A percentile compares a stretch with the other conserved stretches of the same genome.
phyloP scores from a whole-genome alignment of 345 rosid genomes.

The Anacardium occidentale region DNA sequence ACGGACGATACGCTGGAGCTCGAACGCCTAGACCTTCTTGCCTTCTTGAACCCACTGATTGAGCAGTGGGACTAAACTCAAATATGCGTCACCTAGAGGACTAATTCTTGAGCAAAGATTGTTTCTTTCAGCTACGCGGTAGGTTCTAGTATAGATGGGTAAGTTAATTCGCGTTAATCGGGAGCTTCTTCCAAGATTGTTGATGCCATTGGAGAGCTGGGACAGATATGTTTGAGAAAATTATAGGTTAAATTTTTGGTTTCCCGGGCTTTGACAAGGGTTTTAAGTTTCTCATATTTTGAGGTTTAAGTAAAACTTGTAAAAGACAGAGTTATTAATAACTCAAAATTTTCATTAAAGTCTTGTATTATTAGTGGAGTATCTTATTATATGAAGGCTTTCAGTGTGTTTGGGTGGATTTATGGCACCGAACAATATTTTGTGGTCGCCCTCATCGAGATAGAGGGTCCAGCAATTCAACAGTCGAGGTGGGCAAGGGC shows the following conservation, averaged over 20 bases:
- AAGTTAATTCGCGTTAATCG: constrained; percentile 13
- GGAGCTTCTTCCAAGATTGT: constrained; percentile 15
- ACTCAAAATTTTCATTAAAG: too few species aligned
- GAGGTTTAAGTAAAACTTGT: too few species aligned
- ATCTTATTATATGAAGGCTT: too few species aligned
- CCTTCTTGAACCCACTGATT: constrained; percentile 42
- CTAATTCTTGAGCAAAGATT: constrained; percentile 34
- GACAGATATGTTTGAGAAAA: not conserved
- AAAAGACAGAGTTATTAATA: not conserved
- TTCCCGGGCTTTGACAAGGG: not conserved
- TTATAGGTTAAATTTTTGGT: too few species aligned
- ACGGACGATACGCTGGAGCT: constrained; percentile 32
- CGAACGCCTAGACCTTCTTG: not conserved
- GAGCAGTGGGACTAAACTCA: constrained; percentile 34
- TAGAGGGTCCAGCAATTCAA: too few species aligned
- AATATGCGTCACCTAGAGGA: constrained; percentile 35
- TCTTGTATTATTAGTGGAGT: not conserved
- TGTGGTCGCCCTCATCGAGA: too few species aligned
- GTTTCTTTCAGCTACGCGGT: not conserved
- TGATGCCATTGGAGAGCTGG: constrained; percentile 22
- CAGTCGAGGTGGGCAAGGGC: too few species aligned
- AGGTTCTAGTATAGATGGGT: constrained; percentile 13
- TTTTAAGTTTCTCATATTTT: not conserved
- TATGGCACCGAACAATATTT: too few species aligned
- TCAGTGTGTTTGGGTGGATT: too few species aligned